These are phyloP conservation scores for Torulaspora microellipsoides DNA, from an alignment of 805 yeast species.

Conservation along the genomic window DNA sequence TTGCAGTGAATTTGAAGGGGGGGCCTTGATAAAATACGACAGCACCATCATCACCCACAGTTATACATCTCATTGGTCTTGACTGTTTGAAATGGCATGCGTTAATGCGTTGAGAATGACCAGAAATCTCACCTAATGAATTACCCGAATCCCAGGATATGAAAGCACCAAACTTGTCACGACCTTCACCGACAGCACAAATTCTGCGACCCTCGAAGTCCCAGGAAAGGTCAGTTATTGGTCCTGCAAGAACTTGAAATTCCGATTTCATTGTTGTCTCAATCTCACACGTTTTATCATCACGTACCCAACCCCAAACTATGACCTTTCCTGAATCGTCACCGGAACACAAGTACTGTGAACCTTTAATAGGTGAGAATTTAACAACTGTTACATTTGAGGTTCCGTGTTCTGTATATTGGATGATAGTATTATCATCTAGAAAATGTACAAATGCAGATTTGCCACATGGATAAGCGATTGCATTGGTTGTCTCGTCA, in stretches of 20 bases:
- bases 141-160: conserved; percentile 94
- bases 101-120: conserved; percentile 80
- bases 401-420: conserved; percentile 65
- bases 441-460: conserved; percentile 69
- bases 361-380: conserved; percentile 69
- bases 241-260: conserved; percentile 72
- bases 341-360: conserved; percentile 86
- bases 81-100: conserved; percentile 79
- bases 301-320: conserved; percentile 67
- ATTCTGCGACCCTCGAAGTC: conserved; percentile 82
- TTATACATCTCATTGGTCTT: conserved; percentile 90
- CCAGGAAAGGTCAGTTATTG: conserved; percentile 83
- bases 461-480: conserved; percentile 81
- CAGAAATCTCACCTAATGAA: conserved; percentile 93
- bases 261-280: conserved; percentile 66
- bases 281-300: conserved; percentile 44
- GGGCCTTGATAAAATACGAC: conserved; percentile 87
- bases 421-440: conserved; percentile 41
- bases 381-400: conserved; percentile 74
- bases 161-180: conserved; percentile 86
- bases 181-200: conserved; percentile 93
- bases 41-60: conserved; percentile 85
- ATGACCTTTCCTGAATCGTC: conserved; percentile 87
- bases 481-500: conserved; percentile 59
- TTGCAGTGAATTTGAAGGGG: conserved; percentile 79